phyloP scores from a whole-genome alignment of 2,329 filamentous ascomycete genomes.

The Fusarium proliferatum region DNA sequence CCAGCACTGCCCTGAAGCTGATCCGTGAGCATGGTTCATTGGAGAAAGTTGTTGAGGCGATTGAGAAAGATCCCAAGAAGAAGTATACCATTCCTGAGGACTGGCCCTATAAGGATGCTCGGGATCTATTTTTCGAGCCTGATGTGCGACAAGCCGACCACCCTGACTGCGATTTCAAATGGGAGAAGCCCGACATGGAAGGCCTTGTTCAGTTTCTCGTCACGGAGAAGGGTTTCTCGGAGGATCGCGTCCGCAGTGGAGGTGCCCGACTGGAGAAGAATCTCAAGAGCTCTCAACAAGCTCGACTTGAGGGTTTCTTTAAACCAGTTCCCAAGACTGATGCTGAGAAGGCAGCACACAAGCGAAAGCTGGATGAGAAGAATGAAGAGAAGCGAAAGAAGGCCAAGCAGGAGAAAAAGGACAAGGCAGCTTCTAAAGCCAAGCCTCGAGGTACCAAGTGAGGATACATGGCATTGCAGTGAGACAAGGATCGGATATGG shows the following conservation, averaged over 20 bases:
- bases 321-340: constrained; percentile 91
- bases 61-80: constrained; percentile 79
- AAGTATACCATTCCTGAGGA: constrained; percentile 93
- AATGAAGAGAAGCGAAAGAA: constrained; percentile 95
- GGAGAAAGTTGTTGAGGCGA: constrained; percentile 85
- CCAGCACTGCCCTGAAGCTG: constrained; percentile 89
- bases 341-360: constrained; percentile 83
- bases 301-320: constrained; percentile 95
- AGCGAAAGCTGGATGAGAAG: constrained; percentile 95
- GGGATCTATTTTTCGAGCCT: constrained; percentile 90
- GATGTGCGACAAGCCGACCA: constrained; percentile 88
- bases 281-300: constrained; percentile 89
- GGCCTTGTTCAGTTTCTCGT: constrained; percentile 91
- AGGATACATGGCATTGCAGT: neutral
- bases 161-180: constrained; percentile 94
- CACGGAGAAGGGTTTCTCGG: constrained; percentile 94
- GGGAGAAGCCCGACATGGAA: constrained; percentile 92
- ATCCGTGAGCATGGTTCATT: constrained; percentile 92
- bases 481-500: constrained; percentile 3
- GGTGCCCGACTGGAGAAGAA: constrained; percentile 88
- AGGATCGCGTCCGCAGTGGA: constrained; percentile 87
- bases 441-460: constrained; percentile 76
- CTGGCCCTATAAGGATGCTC: constrained; percentile 94
- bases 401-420: constrained; percentile 92
- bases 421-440: constrained; percentile 89